A percentile compares a stretch with the other conserved stretches of the same genome.
Conservation (phyloP, 164 flowering plant species). For the Houttuynia cordata region DNA sequence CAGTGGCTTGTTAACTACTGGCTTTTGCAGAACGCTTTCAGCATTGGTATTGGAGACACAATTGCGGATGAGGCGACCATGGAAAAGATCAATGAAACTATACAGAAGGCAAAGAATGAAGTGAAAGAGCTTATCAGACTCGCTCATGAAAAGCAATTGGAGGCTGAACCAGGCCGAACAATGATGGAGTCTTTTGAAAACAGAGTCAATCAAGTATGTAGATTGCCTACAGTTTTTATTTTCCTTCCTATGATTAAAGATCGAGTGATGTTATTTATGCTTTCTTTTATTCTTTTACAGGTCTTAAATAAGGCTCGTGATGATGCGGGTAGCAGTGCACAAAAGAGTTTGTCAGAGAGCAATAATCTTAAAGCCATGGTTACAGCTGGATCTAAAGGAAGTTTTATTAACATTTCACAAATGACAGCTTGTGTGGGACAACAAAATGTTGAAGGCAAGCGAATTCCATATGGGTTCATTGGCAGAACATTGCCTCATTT, state of each 20-base stretch:
- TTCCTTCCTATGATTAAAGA: neutral
- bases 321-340: slow-evolving; percentile 99
- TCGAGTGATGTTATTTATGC: neutral
- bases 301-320: slow-evolving; percentile 97
- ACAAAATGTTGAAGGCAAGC: slow-evolving; percentile 99
- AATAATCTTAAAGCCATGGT: slow-evolving; percentile 99
- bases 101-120: slow-evolving; percentile 70
- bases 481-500: slow-evolving; percentile 93
- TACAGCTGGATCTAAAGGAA: slow-evolving; percentile 97
- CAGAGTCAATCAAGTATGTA: slow-evolving; percentile 76
- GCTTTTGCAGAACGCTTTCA: slow-evolving; percentile 90
- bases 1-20: slow-evolving; percentile 99
- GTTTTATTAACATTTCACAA: slow-evolving; percentile 97
- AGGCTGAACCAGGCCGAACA: slow-evolving; percentile 95
- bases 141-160: slow-evolving; percentile 61
- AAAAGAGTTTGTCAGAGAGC: slow-evolving; percentile 91
- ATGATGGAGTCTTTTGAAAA: slow-evolving; percentile 99
- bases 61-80: slow-evolving; percentile 95
- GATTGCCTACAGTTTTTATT: neutral
- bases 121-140: slow-evolving; percentile 77
- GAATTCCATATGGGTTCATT: slow-evolving; percentile 85
- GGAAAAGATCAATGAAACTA: slow-evolving; percentile 90
- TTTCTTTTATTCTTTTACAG: slow-evolving; percentile 30
- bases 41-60: slow-evolving; percentile 98
- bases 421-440: slow-evolving; percentile 99